These are phyloP conservation scores for Knoxia roxburghii DNA, from an alignment of 257 asterid species.

Conservation along the genomic window DNA sequence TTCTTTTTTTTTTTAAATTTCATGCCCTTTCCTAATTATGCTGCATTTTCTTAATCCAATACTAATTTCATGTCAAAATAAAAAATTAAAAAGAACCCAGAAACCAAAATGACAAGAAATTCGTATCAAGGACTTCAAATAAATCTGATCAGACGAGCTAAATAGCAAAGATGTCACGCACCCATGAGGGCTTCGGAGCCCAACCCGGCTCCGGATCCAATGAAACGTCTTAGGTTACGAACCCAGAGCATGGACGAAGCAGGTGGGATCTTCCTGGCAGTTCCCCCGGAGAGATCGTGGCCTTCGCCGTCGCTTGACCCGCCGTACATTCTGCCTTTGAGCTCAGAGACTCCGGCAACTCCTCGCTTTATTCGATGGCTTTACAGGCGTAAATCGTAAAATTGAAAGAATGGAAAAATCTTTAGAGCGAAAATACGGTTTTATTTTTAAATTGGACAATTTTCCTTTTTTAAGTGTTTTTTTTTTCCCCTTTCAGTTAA, in stretches of 20 bases:
- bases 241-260: constrained; percentile 99
- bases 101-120: background rate
- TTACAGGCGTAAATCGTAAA: background rate
- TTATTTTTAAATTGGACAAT: too few relatives aligned
- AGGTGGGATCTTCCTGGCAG: constrained; percentile 66
- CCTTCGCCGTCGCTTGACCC: constrained; percentile 79
- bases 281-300: constrained; percentile 41
- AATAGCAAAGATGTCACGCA: constrained; percentile 19
- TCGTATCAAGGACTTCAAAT: background rate
- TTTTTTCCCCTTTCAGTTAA: too few relatives aligned
- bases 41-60: constrained; percentile 2
- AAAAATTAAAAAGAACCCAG: background rate
- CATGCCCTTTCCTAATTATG: background rate
- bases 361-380: background rate
- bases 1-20: too few relatives aligned
- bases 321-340: constrained; percentile 47
- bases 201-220: constrained; percentile 98
- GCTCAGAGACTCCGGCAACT: constrained; percentile 10
- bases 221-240: constrained; percentile 92
- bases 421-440: too few relatives aligned
- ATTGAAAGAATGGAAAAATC: background rate
- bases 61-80: background rate
- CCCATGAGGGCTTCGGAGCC: constrained; percentile 99
- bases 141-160: background rate
- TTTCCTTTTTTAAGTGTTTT: too few relatives aligned